phyloP scores from a whole-genome alignment of 2,329 filamentous ascomycete genomes.

The Beauveria varroae region DNA sequence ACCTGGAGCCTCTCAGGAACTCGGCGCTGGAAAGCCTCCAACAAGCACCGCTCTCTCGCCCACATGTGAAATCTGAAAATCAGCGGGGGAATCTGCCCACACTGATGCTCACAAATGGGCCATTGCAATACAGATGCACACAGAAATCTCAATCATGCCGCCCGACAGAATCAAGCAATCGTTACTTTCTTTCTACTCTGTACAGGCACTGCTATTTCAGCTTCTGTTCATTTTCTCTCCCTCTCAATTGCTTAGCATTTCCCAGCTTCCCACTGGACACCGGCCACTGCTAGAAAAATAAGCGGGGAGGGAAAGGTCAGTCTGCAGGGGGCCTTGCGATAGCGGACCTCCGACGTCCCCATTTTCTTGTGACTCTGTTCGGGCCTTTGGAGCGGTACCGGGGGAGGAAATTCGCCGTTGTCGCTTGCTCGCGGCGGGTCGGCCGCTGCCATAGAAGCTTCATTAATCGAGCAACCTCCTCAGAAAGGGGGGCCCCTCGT shows the following conservation, averaged over 20 bases:
- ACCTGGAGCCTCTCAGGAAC: neutral
- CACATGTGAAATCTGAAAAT: constrained; percentile 1
- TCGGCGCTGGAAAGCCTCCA: neutral
- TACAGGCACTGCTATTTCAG: no score
- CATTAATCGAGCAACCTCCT: no score
- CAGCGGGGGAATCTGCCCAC: constrained; percentile 2
- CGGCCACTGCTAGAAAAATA: neutral
- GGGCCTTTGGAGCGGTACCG: constrained; percentile 7
- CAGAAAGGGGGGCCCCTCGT: no score
- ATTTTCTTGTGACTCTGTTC: constrained; percentile 3
- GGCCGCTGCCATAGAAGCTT: no score
- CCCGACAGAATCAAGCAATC: no score
- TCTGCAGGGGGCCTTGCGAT: neutral
- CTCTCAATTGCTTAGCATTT: neutral
- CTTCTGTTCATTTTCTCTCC: no score
- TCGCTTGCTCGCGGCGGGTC: neutral
- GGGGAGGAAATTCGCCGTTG: neutral
- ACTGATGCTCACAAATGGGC: no score
- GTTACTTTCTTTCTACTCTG: no score
- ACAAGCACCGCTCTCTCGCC: neutral
- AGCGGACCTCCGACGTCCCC: neutral
- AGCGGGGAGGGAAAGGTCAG: neutral
- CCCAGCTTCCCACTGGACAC: neutral
- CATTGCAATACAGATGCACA: neutral
- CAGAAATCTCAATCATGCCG: neutral